Conservation (phyloP, 1,284 basidiomycete genomes). For the Ganoderma sinense region DNA sequence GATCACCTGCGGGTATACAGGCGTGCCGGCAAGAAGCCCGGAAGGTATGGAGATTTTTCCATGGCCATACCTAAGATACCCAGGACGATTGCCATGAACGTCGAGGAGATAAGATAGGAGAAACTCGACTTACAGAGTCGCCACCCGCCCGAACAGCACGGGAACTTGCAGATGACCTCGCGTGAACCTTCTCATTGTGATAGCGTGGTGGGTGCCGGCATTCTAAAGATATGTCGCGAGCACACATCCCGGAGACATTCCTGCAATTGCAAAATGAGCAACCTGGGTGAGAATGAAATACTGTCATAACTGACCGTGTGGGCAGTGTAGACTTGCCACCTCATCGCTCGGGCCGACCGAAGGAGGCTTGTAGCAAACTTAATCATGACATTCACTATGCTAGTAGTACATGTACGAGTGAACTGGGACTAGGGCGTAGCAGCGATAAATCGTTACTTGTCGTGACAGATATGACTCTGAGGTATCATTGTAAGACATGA, state of each 20-base stretch:
- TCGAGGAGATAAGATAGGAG: slow-evolving; percentile 24
- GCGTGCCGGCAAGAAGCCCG: background rate
- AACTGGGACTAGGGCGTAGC: slow-evolving; percentile 8
- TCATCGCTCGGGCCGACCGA: background rate
- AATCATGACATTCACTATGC: background rate
- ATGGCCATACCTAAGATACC: slow-evolving; percentile 3
- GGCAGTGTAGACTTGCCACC: background rate
- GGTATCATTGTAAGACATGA: slow-evolving; percentile 16
- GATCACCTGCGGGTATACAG: background rate
- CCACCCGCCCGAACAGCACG: slow-evolving; percentile 11
- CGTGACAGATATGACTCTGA: slow-evolving; percentile 18
- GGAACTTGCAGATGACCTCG: slow-evolving; percentile 20
- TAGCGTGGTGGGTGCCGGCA: slow-evolving; percentile 11
- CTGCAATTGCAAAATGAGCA: background rate
- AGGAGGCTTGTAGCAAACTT: background rate
- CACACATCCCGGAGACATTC: background rate
- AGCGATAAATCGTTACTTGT: slow-evolving; percentile 25
- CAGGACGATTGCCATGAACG: slow-evolving; percentile 2
- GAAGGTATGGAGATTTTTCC: background rate
- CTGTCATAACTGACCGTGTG: background rate
- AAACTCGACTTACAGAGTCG: background rate
- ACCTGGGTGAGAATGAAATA: background rate
- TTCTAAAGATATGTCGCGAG: background rate
- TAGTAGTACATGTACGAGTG: slow-evolving; percentile 3
- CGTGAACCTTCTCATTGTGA: slow-evolving; percentile 3